Percentiles rank a stretch among this genome's conserved stretches.
These are phyloP conservation scores for Ricinus communis DNA, from an alignment of 345 rosid species.

Conservation along the genomic window DNA sequence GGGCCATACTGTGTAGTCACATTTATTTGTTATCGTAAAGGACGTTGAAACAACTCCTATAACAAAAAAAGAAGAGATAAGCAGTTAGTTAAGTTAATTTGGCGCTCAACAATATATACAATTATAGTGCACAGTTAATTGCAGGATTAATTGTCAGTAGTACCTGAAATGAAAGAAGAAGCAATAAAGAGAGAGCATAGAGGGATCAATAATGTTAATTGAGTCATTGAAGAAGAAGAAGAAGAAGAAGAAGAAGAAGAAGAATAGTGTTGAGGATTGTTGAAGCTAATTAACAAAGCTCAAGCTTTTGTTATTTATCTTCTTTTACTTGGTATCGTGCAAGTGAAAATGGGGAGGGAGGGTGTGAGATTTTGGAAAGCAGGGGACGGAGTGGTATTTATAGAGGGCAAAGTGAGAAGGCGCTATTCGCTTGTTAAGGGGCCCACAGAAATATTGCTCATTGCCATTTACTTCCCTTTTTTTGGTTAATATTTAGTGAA, in stretches of 20 bases:
- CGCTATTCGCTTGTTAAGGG: not conserved
- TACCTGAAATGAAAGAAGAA: constrained; percentile 38
- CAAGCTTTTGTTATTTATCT: constrained; percentile 19
- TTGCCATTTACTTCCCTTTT: too few species aligned
- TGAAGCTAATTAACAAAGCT: not conserved
- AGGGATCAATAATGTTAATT: constrained; percentile 24
- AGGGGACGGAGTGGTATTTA: constrained; percentile 7
- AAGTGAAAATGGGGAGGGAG: not conserved
- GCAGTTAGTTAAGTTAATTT: not conserved
- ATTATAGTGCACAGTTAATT: too few species aligned
- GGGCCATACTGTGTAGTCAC: constrained; percentile 84
- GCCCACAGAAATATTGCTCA: constrained; percentile 5
- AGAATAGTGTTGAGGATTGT: too few species aligned
- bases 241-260: constrained; percentile 12
- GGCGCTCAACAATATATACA: not conserved
- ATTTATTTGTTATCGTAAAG: constrained; percentile 63
- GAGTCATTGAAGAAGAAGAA: constrained; percentile 36
- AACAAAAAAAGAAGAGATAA: not conserved
- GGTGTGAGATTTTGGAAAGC: constrained; percentile 11
- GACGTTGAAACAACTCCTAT: constrained; percentile 54
- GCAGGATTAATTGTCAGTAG: too few species aligned
- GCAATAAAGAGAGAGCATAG: constrained; percentile 14
- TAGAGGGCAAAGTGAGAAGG: not conserved
- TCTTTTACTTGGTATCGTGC: too few species aligned
- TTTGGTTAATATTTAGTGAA: too few species aligned